These are phyloP conservation scores for Madurella mycetomatis DNA, from an alignment of 2,329 filamentous ascomycete genomes.

Conservation along the genomic window DNA sequence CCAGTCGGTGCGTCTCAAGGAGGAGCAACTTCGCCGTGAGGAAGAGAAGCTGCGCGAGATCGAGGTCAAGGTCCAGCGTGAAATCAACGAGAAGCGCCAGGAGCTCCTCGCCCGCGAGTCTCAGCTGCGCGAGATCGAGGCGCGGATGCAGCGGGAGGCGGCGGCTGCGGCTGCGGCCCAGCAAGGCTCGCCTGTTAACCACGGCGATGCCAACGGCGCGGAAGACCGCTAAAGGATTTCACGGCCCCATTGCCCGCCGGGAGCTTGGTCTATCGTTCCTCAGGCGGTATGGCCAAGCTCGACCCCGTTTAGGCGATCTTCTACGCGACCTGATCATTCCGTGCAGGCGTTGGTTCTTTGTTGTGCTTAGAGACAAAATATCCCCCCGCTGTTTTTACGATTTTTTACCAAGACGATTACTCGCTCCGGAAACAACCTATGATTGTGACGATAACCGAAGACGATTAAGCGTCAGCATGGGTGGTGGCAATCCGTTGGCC, in stretches of 20 bases:
- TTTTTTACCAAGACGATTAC: constrained; percentile 30
- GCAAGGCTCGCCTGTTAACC: constrained; percentile 26
- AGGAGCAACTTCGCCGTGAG: constrained; percentile 97
- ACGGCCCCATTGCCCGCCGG: constrained; percentile 4
- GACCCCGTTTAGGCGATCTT: constrained; percentile 29
- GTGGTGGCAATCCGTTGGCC: constrained; percentile 8
- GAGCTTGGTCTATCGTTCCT: constrained; percentile 25
- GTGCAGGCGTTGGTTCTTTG: constrained; percentile 47
- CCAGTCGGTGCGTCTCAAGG: constrained; percentile 97
- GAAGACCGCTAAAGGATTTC: constrained; percentile 28
- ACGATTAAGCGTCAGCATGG: constrained; percentile 15
- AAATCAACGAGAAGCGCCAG: constrained; percentile 99
- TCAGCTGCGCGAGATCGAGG: constrained; percentile 97
- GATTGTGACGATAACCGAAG: constrained; percentile 23
- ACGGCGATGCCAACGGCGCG: constrained; percentile 51
- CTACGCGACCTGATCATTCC: constrained; percentile 42
- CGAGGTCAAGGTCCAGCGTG: constrained; percentile 98
- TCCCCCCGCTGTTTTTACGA: constrained; percentile 39
- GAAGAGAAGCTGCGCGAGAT: constrained; percentile 99
- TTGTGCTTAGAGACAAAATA: constrained; percentile 43
- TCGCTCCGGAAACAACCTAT: constrained; percentile 21
- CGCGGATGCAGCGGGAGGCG: constrained; percentile 87
- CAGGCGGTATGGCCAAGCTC: constrained; percentile 20
- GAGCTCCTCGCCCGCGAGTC: constrained; percentile 96
- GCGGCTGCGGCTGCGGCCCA: constrained; percentile 46